A percentile compares a stretch with the other conserved stretches of the same genome.
phyloP scores from a whole-genome alignment of 345 rosid species.

The Reutealis trisperma region DNA sequence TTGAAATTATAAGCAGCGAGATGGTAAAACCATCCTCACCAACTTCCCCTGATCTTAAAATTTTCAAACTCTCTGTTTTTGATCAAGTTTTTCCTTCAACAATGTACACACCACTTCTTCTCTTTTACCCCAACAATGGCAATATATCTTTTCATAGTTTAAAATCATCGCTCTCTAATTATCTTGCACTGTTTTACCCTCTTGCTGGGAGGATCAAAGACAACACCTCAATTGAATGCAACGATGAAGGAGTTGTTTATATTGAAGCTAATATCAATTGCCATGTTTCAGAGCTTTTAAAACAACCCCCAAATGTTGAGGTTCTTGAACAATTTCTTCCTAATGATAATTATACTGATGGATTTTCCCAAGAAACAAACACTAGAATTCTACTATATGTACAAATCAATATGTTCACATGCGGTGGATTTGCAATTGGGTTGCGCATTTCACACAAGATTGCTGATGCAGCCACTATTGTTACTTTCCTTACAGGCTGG shows the following conservation, averaged over 20 bases:
- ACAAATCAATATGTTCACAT: too few species aligned
- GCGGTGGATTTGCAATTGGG: too few species aligned
- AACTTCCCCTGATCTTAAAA: slow-evolving; percentile 9
- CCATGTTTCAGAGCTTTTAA: too few species aligned
- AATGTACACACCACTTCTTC: slow-evolving; percentile 6
- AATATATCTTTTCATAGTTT: background rate
- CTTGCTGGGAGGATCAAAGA: background rate
- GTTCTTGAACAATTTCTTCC: too few species aligned
- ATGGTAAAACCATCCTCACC: too few species aligned
- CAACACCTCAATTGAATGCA: background rate
- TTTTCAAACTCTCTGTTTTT: slow-evolving; percentile 9
- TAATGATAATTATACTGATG: too few species aligned
- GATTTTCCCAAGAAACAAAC: too few species aligned
- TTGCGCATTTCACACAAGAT: too few species aligned
- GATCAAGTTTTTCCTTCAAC: slow-evolving; percentile 24
- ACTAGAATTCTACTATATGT: too few species aligned
- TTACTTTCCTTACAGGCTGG: slow-evolving; percentile 25
- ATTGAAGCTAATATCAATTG: too few species aligned
- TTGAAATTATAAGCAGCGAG: slow-evolving; percentile 13
- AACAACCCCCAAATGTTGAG: too few species aligned
- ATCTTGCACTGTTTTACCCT: background rate
- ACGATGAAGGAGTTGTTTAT: too few species aligned
- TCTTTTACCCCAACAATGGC: slow-evolving; percentile 13
- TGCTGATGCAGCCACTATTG: slow-evolving; percentile 22
- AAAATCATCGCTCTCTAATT: background rate